phyloP scores from a whole-genome alignment of 768 basidiomycete species.

The Pholiota conissans region DNA sequence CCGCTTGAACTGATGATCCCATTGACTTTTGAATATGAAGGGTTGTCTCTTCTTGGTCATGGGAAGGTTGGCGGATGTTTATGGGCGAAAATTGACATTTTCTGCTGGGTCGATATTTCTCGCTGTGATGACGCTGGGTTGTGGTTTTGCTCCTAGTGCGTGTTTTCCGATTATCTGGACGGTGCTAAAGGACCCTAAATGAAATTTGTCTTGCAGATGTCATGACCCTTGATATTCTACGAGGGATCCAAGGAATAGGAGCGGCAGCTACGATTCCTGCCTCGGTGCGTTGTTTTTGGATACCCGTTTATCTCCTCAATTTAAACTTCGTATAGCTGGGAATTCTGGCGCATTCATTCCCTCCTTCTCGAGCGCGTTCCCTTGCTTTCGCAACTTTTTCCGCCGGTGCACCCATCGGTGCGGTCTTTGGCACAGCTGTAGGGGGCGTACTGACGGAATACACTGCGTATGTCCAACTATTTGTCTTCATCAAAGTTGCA shows the following conservation, averaged over 20 bases:
- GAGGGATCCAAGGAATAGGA: conserved; percentile 82
- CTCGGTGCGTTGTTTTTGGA: conserved; percentile 39
- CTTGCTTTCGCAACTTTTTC: conserved; percentile 82
- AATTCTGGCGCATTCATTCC: conserved; percentile 80
- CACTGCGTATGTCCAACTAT: conserved; percentile 29
- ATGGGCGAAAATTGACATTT: conserved; percentile 73
- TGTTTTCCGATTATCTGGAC: not conserved
- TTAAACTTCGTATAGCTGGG: conserved; percentile 54
- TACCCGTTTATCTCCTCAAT: not conserved
- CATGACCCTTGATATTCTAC: conserved; percentile 63
- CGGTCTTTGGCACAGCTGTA: conserved; percentile 63
- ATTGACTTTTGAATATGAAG: conserved; percentile 30
- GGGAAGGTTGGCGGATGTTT: conserved; percentile 79
- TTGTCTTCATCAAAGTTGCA: too few species aligned
- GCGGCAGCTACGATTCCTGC: conserved; percentile 76
- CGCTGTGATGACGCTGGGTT: conserved; percentile 57
- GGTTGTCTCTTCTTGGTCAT: conserved; percentile 77
- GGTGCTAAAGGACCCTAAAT: too few species aligned
- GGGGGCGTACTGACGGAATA: conserved; percentile 71
- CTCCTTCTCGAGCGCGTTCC: conserved; percentile 61
- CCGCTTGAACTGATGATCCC: not conserved
- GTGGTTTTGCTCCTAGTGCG: conserved; percentile 61
- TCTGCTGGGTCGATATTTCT: conserved; percentile 56
- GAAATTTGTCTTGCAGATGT: conserved; percentile 37
- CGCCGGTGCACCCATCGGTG: conserved; percentile 84